Evolutionary conservation across 2,329 filamentous ascomycete genomes (phyloP).

Genomic region (Aureobasidium namibiae): DNA sequence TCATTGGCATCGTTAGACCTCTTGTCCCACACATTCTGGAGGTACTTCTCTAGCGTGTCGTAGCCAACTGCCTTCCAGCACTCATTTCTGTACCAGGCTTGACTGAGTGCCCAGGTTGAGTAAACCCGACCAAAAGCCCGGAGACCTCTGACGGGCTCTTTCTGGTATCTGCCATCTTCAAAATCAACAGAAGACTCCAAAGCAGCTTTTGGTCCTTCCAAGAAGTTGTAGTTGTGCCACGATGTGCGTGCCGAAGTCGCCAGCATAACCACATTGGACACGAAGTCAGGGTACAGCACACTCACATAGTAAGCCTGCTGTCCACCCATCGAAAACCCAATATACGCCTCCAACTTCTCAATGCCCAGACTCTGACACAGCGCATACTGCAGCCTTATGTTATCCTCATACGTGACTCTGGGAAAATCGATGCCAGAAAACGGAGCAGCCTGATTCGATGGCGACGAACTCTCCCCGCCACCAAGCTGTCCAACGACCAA

Average conservation of each 20-base stretch:
- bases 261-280: constrained; percentile 39
- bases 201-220: constrained; percentile 46
- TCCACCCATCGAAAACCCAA: constrained; percentile 52
- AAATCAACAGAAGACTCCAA: constrained; percentile 37
- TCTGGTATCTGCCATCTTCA: constrained; percentile 26
- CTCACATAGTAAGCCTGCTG: constrained; percentile 47
- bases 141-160: constrained; percentile 23
- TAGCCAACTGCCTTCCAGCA: constrained; percentile 29
- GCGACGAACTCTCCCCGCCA: constrained; percentile 47
- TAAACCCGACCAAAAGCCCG: constrained; percentile 33
- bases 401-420: constrained; percentile 40
- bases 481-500: constrained; percentile 45
- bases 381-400: constrained; percentile 42
- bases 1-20: constrained; percentile 26
- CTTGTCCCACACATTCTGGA: constrained; percentile 25
- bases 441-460: constrained; percentile 37
- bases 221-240: constrained; percentile 46
- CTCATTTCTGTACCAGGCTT: constrained; percentile 33
- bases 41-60: constrained; percentile 22
- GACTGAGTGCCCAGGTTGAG: constrained; percentile 33
- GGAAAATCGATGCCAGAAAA: constrained; percentile 34
- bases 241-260: constrained; percentile 45
- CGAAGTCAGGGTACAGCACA: constrained; percentile 42
- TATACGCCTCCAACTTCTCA: constrained; percentile 36
- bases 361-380: constrained; percentile 38